These are phyloP conservation scores for Aspergillus felis DNA, from an alignment of 2,329 filamentous ascomycete species.

Conservation along the genomic window DNA sequence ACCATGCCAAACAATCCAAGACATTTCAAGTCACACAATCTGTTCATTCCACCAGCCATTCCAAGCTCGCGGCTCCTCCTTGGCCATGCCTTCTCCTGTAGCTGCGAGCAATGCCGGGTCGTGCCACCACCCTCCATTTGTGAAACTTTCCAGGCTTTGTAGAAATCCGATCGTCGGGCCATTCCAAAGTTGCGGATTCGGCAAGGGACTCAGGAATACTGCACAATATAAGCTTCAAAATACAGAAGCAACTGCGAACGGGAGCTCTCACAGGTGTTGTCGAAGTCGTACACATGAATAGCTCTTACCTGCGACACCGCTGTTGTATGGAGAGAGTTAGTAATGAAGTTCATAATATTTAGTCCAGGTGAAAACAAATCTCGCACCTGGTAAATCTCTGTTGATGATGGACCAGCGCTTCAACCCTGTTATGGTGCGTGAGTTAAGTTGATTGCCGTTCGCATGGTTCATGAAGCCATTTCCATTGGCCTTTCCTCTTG, in stretches of 20 bases:
- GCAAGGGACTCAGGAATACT: conserved; percentile 90
- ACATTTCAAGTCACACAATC: conserved; percentile 53
- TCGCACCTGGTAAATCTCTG: conserved; percentile 64
- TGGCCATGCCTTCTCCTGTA: conserved; percentile 76
- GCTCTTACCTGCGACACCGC: conserved; percentile 66
- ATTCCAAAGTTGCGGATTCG: conserved; percentile 85
- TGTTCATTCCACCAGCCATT: conserved; percentile 96
- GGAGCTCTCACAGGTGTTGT: conserved; percentile 73
- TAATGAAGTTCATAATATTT: not conserved
- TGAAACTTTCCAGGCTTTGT: conserved; percentile 69
- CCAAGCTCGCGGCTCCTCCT: conserved; percentile 82
- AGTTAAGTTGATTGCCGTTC: conserved; percentile 17
- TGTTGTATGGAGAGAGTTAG: conserved; percentile 21
- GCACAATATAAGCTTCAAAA: conserved; percentile 14
- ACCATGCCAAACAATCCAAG: conserved; percentile 1
- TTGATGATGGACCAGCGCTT: conserved; percentile 79
- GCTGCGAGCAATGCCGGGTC: conserved; percentile 79
- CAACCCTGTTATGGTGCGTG: conserved; percentile 66
- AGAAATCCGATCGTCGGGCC: conserved; percentile 71
- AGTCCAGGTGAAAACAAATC: not conserved
- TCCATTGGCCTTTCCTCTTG: conserved; percentile 25
- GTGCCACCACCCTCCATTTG: conserved; percentile 95
- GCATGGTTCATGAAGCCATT: conserved; percentile 22
- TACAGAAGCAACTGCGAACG: not conserved
- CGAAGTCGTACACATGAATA: conserved; percentile 95